Evolutionary conservation across 2,329 filamentous ascomycete species (phyloP).

Genomic region (Hirsutella minnesotensis): DNA sequence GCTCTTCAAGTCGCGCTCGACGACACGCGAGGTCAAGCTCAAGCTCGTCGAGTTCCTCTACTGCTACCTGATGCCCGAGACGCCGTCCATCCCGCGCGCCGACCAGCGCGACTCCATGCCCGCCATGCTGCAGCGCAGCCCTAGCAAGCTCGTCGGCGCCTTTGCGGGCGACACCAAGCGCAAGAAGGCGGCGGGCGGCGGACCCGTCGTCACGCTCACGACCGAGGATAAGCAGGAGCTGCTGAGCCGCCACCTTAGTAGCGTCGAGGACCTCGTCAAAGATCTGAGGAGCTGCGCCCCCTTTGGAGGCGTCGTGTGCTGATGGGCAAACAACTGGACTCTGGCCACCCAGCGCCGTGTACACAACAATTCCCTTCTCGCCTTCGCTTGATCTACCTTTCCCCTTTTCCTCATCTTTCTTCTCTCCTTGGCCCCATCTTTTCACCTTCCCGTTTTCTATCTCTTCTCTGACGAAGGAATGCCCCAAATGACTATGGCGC

Average conservation of each 20-base stretch:
- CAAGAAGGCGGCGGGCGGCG: slow-evolving; percentile 20
- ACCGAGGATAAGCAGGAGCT: slow-evolving; percentile 75
- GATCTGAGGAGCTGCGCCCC: slow-evolving; percentile 72
- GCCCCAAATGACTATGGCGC: neutral
- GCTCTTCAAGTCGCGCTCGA: slow-evolving; percentile 81
- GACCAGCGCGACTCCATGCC: slow-evolving; percentile 32
- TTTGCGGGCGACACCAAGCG: slow-evolving; percentile 27
- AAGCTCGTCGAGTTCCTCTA: slow-evolving; percentile 96
- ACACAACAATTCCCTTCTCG: neutral
- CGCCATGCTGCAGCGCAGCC: slow-evolving; percentile 50
- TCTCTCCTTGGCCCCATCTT: neutral
- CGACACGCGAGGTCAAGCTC: slow-evolving; percentile 79
- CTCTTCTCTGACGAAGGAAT: neutral
- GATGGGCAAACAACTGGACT: neutral
- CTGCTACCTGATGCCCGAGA: slow-evolving; percentile 96
- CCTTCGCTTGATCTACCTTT: neutral
- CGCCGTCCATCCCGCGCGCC: slow-evolving; percentile 42
- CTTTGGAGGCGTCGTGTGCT: slow-evolving; percentile 51
- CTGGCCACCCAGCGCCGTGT: neutral
- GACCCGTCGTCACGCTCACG: slow-evolving; percentile 37
- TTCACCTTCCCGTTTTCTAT: neutral
- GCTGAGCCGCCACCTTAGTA: slow-evolving; percentile 65
- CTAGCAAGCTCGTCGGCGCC: slow-evolving; percentile 53
- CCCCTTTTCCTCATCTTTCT: neutral
- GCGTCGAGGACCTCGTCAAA: slow-evolving; percentile 73